Percentiles rank a stretch among this genome's conserved stretches.
Conservation (phyloP, 805 yeast genomes). For the Ogataea wickerhamii region DNA sequence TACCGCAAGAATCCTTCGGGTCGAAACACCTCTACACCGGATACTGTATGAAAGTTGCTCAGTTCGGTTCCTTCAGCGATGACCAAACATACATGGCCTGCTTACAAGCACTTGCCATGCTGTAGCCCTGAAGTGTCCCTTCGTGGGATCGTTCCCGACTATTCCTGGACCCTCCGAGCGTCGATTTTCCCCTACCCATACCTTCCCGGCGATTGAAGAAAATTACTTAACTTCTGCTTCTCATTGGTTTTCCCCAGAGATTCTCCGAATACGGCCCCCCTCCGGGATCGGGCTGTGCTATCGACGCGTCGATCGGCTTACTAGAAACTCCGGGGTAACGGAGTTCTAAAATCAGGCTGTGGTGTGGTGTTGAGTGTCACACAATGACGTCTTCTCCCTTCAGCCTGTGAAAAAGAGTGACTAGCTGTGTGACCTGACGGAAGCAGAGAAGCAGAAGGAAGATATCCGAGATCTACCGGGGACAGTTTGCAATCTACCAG, state of each 20-base stretch:
- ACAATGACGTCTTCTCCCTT: neutral
- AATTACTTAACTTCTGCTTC: constrained; percentile 1
- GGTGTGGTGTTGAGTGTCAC: no score
- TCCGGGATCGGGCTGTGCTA: neutral
- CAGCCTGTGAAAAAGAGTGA: neutral
- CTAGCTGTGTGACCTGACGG: neutral
- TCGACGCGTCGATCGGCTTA: neutral
- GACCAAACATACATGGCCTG: no score
- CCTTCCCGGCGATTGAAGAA: neutral
- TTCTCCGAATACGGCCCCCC: constrained; percentile 1
- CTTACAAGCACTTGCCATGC: no score
- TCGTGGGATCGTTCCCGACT: no score
- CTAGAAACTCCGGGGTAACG: no score
- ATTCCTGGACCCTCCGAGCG: no score
- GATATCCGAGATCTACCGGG: no score
- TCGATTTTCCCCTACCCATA: no score
- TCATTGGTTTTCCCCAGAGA: neutral
- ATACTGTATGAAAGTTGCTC: neutral
- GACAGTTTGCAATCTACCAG: no score
- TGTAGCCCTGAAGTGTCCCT: no score
- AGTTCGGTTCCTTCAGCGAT: neutral
- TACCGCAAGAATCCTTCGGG: neutral
- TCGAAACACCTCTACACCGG: neutral
- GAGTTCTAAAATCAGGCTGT: no score
- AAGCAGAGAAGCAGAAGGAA: no score